phyloP scores from a whole-genome alignment of 2,329 filamentous ascomycete genomes.

The Aspergillus eucalypticola region DNA sequence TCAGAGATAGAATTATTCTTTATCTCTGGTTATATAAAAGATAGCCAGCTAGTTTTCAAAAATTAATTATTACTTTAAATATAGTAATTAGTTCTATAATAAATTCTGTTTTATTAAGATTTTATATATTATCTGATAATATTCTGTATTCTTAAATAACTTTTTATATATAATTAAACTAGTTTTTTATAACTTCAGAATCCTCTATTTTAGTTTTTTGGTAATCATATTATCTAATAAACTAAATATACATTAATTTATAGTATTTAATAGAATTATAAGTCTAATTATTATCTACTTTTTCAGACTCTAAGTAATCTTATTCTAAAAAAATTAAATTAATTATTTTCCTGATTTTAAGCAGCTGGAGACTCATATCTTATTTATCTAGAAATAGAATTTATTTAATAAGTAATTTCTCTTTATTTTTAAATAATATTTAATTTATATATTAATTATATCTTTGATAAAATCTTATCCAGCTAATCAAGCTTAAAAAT shows the following conservation, averaged over 20 bases:
- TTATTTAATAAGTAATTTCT: not conserved
- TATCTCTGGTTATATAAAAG: not conserved
- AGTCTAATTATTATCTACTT: not conserved
- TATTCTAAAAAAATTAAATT: not conserved
- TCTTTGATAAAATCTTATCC: not conserved
- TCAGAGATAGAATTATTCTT: not conserved
- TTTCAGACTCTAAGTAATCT: not conserved
- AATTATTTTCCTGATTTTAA: not conserved
- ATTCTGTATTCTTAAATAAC: constrained; percentile 13
- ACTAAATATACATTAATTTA: too few species aligned
- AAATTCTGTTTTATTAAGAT: constrained; percentile 5
- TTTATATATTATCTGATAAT: constrained; percentile 15
- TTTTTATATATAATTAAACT: not conserved
- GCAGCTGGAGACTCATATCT: not conserved
- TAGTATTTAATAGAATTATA: not conserved
- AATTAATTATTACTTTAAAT: not conserved
- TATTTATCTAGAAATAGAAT: not conserved
- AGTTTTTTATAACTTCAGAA: constrained; percentile 1
- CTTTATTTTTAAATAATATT: not conserved
- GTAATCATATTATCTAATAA: constrained; percentile 7
- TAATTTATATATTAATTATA: not conserved
- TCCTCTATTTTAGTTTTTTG: constrained; percentile 1
- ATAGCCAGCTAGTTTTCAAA: not conserved
- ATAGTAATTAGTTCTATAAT: not conserved
- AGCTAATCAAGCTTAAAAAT: too few species aligned